Evolutionary conservation across 352 stramenopile genomes (phyloP).

Genomic region (Phytophthora ohioensis): DNA sequence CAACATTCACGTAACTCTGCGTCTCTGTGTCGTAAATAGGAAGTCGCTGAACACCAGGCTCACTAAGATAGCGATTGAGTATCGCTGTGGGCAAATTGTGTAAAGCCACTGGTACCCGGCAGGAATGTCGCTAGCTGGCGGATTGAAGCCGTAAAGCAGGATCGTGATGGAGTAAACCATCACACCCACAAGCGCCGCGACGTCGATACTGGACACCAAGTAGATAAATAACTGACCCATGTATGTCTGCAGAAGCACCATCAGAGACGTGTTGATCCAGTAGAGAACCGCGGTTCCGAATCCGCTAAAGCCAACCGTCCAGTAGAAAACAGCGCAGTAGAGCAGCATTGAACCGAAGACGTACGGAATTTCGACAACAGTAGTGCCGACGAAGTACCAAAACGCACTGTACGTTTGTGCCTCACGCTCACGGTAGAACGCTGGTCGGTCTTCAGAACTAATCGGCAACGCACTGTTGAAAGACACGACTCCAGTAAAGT

Average conservation of each 20-base stretch:
- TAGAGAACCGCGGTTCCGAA: conserved; percentile 55
- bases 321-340: conserved; percentile 79
- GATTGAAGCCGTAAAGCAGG: conserved; percentile 60
- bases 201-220: conserved; percentile 46
- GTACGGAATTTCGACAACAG: conserved; percentile 34
- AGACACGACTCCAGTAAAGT: conserved; percentile 77
- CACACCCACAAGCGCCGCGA: conserved; percentile 46
- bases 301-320: conserved; percentile 60
- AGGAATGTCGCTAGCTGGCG: conserved; percentile 44
- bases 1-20: conserved; percentile 31
- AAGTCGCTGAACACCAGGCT: conserved; percentile 46
- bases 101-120: conserved; percentile 56
- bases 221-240: conserved; percentile 54
- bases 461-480: conserved; percentile 73
- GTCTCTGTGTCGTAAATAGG: conserved; percentile 30
- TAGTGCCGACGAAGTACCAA: conserved; percentile 49
- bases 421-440: conserved; percentile 92
- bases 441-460: conserved; percentile 81
- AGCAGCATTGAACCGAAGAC: conserved; percentile 45
- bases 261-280: conserved; percentile 70
- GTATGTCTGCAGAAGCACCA: conserved; percentile 62
- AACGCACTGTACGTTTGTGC: conserved; percentile 64
- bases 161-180: conserved; percentile 59
- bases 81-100: conserved; percentile 41
- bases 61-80: conserved; percentile 48